A percentile compares a stretch with the other conserved stretches of the same genome.
Evolutionary conservation across 2,329 filamentous ascomycete genomes (phyloP).

Genomic region (Trichoderma cornu-damae): DNA sequence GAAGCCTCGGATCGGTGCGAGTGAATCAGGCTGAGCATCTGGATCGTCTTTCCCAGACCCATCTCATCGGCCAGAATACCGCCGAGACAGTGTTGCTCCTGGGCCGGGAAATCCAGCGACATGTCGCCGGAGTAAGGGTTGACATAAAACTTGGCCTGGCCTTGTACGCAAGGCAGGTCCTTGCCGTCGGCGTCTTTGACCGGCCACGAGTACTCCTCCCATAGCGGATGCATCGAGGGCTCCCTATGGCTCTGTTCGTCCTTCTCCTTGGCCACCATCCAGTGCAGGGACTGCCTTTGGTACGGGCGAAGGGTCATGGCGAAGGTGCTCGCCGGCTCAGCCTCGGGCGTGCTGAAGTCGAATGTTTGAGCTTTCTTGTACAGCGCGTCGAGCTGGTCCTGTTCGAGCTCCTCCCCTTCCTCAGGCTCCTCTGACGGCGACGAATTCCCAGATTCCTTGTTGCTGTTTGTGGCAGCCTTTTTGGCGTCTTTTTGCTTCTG

Average conservation of each 20-base stretch:
- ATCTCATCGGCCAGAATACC: constrained; percentile 95
- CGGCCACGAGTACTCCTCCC: constrained; percentile 95
- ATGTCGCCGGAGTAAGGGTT: constrained; percentile 96
- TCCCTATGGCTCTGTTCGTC: constrained; percentile 66
- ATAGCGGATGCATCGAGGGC: constrained; percentile 88
- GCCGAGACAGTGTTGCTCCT: constrained; percentile 91
- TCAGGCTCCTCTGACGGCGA: constrained; percentile 64
- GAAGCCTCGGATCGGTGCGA: constrained; percentile 63
- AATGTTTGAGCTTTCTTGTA: constrained; percentile 97
- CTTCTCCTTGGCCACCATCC: constrained; percentile 94
- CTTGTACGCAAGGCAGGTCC: constrained; percentile 59
- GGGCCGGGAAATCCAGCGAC: constrained; percentile 82
- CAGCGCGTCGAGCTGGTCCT: constrained; percentile 87
- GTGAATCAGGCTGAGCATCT: constrained; percentile 93
- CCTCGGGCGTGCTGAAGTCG: constrained; percentile 85
- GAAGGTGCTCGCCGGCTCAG: constrained; percentile 78
- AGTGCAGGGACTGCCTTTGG: constrained; percentile 89
- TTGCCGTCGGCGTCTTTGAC: constrained; percentile 80
- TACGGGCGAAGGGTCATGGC: constrained; percentile 80
- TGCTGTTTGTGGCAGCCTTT: constrained; percentile 27
- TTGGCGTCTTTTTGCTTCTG: constrained; percentile 57
- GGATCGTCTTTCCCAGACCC: constrained; percentile 96
- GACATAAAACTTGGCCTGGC: constrained; percentile 76
- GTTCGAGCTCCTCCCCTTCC: constrained; percentile 85
- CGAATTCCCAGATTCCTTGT: constrained; percentile 38